Conservation (phyloP, 2,329 filamentous ascomycete genomes). For the Fusarium praegraminearum region DNA sequence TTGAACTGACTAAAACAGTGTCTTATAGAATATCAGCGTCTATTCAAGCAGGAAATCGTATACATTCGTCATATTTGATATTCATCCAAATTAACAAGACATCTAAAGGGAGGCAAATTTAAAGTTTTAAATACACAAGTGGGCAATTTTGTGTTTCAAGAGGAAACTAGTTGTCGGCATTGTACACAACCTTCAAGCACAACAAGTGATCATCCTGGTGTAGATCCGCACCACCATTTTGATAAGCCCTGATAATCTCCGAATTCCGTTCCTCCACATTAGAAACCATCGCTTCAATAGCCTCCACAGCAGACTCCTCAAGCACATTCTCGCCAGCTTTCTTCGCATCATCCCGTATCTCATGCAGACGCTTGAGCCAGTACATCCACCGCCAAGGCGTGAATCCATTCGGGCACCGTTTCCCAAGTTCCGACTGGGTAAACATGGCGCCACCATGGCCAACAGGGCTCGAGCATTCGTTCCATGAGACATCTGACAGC, state of each 20-base stretch:
- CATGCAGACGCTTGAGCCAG: neutral
- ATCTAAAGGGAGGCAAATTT: too few species aligned
- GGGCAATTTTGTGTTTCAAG: too few species aligned
- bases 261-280: neutral
- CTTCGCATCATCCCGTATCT: neutral
- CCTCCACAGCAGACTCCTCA: neutral
- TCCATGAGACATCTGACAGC: neutral
- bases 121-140: too few species aligned
- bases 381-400: conserved; percentile 1
- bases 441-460: neutral
- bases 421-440: neutral
- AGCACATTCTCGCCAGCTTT: neutral
- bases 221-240: neutral
- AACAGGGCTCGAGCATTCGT: neutral
- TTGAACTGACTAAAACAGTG: too few species aligned
- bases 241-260: neutral
- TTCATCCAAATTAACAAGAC: accelerated
- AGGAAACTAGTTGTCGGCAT: neutral
- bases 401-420: neutral
- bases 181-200: neutral
- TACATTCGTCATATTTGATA: too few species aligned
- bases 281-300: neutral
- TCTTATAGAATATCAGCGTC: too few species aligned
- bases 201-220: neutral
- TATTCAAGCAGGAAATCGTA: too few species aligned